Base-by-base conservation (phyloP, 1,284 basidiomycete species). In the Austroboletus niveus region DNA sequence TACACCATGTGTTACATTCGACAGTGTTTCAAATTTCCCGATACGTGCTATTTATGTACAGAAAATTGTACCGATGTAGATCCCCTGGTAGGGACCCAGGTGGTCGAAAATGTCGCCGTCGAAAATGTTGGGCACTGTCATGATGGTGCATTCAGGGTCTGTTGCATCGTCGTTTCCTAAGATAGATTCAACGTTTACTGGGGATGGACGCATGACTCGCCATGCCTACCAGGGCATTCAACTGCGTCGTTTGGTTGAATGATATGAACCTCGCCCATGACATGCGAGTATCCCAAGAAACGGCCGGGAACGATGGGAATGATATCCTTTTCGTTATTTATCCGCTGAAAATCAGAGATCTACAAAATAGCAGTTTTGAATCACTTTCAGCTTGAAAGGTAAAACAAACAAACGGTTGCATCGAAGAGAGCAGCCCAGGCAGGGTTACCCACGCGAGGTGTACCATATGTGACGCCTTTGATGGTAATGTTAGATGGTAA, bases 31-130 rank as follows among this genome's bases (percentile, higher is more conserved):
- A 41, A 7, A 42, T 22, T 31, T 41, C 31, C 30, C 31, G 24
- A 38, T 12, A 36, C 31, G 30, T 50, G n/a, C 39, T 38, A 41
- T 47, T 62, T 47, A 75, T 41, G 63, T 69, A 62, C 78, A 82
- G 56, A 70, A 79, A 22, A 75, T 68, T 5, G 77, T 76, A 31
- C 80, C 79, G 40, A 82, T 75, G 52, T 60, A 70, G 48, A 80
- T 75, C 30, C 78, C 79, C 52, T 79, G 73, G 57, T 82, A 82
- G 3, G 79, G 79, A 1, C 80, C 79, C 51, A 81, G 58, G 62
- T 83, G 81, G 58, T 82, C 55, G 8, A 76, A 49, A 51, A 80
- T 68, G 51, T 78, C 60, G 15, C 77, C 73, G 4, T 59, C 60
- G 4, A 74, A 47, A 34, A 81, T 64, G 58, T 71, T 75, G 4